A percentile compares a stretch with the other conserved stretches of the same genome.
phyloP scores from a whole-genome alignment of 208 protist species.

The Herpetomonas samuelpessoai region DNA sequence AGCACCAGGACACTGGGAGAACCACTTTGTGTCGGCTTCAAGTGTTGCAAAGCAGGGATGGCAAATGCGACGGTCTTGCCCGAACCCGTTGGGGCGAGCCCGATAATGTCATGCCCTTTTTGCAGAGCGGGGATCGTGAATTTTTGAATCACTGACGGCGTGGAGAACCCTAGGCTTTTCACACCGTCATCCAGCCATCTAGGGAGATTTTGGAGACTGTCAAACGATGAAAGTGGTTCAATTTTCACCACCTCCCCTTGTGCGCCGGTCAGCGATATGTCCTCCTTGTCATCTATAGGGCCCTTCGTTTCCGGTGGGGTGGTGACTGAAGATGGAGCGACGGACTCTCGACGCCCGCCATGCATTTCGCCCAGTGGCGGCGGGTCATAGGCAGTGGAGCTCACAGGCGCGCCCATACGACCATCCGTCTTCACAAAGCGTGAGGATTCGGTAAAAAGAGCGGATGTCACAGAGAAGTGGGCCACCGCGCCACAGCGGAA shows the following conservation, averaged over 20 bases:
- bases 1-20: constrained; percentile 94
- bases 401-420: too few species aligned
- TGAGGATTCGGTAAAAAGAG: too few species aligned
- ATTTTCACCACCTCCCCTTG: constrained; percentile 44
- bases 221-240: constrained; percentile 59
- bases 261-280: constrained; percentile 48
- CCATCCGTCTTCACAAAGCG: too few species aligned
- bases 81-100: constrained; percentile 96
- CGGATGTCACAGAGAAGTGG: too few species aligned
- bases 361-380: too few species aligned
- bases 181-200: constrained; percentile 67
- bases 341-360: too few species aligned
- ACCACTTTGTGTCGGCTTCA: constrained; percentile 40
- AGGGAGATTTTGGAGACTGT: constrained; percentile 47
- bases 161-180: constrained; percentile 42
- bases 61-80: constrained; percentile 99
- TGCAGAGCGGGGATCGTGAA: constrained; percentile 87
- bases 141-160: constrained; percentile 85
- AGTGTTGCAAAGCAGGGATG: constrained; percentile 87
- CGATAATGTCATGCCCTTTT: constrained; percentile 94
- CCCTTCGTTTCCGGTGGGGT: not conserved
- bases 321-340: not conserved
- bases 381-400: too few species aligned
- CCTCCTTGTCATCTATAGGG: not conserved
- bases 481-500: too few species aligned